Evolutionary conservation across 331 rosid species (phyloP).

Genomic region (Telfairia occidentalis): DNA sequence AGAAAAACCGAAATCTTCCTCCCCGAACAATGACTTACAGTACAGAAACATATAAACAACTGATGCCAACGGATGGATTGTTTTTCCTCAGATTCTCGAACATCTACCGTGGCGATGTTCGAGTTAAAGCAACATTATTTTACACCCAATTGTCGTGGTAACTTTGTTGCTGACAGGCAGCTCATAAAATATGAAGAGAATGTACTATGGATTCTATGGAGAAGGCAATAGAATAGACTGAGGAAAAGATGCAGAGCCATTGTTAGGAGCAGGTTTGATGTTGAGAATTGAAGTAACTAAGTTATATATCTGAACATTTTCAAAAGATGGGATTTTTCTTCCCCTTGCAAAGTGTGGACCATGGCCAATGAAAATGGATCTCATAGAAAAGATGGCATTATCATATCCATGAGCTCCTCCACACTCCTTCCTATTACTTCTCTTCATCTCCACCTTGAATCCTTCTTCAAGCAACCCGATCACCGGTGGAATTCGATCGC

Average conservation of each 20-base stretch:
- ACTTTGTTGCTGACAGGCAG: not conserved
- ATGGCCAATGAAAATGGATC: slow-evolving; percentile 74
- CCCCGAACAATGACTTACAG: too few relatives aligned
- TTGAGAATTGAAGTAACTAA: slow-evolving; percentile 71
- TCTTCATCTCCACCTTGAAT: slow-evolving; percentile 72
- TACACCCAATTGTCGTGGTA: not conserved
- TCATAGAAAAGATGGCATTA: slow-evolving; percentile 82
- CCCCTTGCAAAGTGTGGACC: slow-evolving; percentile 91
- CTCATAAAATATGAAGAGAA: not conserved
- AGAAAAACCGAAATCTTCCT: too few relatives aligned
- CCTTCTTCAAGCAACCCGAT: slow-evolving; percentile 73
- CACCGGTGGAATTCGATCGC: slow-evolving; percentile 65
- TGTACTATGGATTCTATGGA: slow-evolving; percentile 16
- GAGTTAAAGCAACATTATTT: not conserved
- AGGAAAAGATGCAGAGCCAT: slow-evolving; percentile 61
- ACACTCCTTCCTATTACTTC: slow-evolving; percentile 44
- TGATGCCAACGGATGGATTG: not conserved
- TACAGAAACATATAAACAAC: not conserved
- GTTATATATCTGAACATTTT: slow-evolving; percentile 83
- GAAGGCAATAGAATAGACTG: slow-evolving; percentile 50
- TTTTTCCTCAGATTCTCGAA: not conserved
- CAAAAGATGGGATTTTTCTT: slow-evolving; percentile 77
- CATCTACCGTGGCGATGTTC: not conserved
- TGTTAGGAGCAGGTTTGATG: slow-evolving; percentile 64
- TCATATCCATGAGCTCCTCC: slow-evolving; percentile 97